Evolutionary conservation across 331 rosid species (phyloP), one percentile per base, ranked within the genome.

Genomic region (Malus hybrid): DNA sequence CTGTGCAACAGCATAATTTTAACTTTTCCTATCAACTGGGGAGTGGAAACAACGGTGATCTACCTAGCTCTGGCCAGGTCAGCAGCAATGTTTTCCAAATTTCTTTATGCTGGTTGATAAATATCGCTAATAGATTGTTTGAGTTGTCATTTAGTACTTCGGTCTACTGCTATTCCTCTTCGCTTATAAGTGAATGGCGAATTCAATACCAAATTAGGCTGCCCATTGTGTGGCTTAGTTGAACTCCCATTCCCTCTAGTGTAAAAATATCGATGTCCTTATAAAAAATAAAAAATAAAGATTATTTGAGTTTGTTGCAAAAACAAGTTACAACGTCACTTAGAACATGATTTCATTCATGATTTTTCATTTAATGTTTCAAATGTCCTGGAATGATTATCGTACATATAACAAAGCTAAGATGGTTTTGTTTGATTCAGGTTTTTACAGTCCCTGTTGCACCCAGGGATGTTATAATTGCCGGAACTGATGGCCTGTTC

Each of bases 21-120:
- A 93, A 93, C 79, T 91, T 91, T 79, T 89, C 98, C 62, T 93
- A 76, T 80, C 98, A 93, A 78, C 83, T 93, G 65, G 96, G 87
- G 78, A 74, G 82, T 82, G 97, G 97, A 59, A 81, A 65, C 69
- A 77, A 80, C 67, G 90, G 97, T 54, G 98, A 93, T 88, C 82
- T 93, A 80, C 98, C 98, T 59, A 93, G 98, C 81, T 93, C 96
- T 79, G 98, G 98, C 70, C 97, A 93, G 98, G 98, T 93, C 44
- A 72, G 86, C 69, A 67, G 16, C 71, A 66, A 10, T 28, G 36
- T 33, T 28, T 28, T 5, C 16, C 2, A 3, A 28, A 62, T 18
- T 3, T 32, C 22, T 29, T 5, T 32, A 32, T 13, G 18, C 33
- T 64, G 14, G 44, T 64, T 31, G 13, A 64, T 64, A 7, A 28